Evolutionary conservation across 306 rosid genomes (phyloP).

Genomic region (Quercus glauca): DNA sequence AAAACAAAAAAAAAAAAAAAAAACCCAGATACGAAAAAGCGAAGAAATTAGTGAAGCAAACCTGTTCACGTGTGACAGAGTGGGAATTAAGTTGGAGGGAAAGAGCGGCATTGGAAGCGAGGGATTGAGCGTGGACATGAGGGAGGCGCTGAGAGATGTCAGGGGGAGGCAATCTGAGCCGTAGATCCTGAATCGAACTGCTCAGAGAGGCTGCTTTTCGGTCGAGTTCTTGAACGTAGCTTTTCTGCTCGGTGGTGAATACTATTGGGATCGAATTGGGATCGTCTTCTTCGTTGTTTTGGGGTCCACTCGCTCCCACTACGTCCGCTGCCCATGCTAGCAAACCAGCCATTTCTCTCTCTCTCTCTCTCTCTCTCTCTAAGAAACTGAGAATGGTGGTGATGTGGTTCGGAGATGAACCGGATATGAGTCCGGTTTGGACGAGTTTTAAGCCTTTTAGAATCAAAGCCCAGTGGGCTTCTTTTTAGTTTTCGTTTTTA

Average conservation of each 20-base stretch:
- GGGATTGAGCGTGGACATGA: constrained; percentile 87
- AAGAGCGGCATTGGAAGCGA: constrained; percentile 82
- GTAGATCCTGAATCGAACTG: constrained; percentile 83
- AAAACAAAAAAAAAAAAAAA: background rate
- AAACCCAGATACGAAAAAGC: background rate
- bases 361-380: background rate
- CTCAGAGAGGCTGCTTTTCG: constrained; percentile 53
- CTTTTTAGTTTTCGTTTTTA: background rate
- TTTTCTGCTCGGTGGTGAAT: constrained; percentile 59
- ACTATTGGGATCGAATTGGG: constrained; percentile 49
- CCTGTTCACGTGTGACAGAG: constrained; percentile 73
- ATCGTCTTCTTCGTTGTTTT: constrained; percentile 28
- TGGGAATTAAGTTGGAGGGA: constrained; percentile 59
- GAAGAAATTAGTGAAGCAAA: background rate
- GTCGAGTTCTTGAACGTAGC: constrained; percentile 58
- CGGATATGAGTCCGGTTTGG: background rate
- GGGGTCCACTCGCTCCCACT: constrained; percentile 58
- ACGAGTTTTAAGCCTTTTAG: background rate
- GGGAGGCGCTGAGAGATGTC: constrained; percentile 91
- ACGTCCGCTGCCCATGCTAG: constrained; percentile 99
- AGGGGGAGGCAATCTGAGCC: constrained; percentile 80
- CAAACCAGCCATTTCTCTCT: constrained; percentile 72
- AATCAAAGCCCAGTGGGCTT: background rate
- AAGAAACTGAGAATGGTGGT: background rate
- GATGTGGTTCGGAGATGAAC: background rate